These are phyloP conservation scores for Lactarius deliciosus DNA, from an alignment of 768 basidiomycete species.

Conservation along the genomic window DNA sequence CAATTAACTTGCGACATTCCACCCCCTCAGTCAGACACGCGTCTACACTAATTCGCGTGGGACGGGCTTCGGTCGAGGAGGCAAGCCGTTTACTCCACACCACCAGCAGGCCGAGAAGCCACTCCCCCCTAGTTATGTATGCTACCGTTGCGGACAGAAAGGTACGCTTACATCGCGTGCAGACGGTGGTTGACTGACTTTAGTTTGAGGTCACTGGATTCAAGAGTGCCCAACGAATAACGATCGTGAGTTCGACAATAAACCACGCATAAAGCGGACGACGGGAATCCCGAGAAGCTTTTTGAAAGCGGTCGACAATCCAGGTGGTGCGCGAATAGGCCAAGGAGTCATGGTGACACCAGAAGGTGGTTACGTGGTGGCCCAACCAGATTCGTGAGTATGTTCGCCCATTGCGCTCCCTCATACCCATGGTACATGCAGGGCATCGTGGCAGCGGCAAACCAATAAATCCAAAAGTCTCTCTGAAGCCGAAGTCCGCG, in stretches of 20 bases:
- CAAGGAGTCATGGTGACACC: constrained; percentile 98
- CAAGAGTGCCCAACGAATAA: constrained; percentile 98
- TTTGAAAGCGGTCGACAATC: constrained; percentile 93
- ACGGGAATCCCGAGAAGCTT: constrained; percentile 98
- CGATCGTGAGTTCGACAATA: constrained; percentile 90
- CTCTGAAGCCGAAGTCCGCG: constrained; percentile 87
- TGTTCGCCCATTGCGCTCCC: background rate
- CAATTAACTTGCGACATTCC: constrained; percentile 57
- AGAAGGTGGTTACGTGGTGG: constrained; percentile 96
- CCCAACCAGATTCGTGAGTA: constrained; percentile 92
- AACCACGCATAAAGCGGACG: constrained; percentile 94
- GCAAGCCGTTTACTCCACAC: constrained; percentile 55
- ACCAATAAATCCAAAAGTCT: constrained; percentile 75
- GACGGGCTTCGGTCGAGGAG: constrained; percentile 55
- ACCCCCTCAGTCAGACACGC: constrained; percentile 57
- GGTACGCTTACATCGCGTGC: constrained; percentile 46
- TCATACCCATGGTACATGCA: constrained; percentile 35
- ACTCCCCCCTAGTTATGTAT: constrained; percentile 93
- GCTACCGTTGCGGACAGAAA: constrained; percentile 98
- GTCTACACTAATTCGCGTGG: constrained; percentile 67
- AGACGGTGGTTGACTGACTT: constrained; percentile 1
- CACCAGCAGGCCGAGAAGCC: constrained; percentile 68
- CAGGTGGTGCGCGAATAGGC: constrained; percentile 63
- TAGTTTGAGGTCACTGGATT: constrained; percentile 89
- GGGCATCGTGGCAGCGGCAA: constrained; percentile 95